These are phyloP conservation scores for Ascochyta rabiei DNA, from an alignment of 2,329 filamentous ascomycete species.

Conservation along the genomic window DNA sequence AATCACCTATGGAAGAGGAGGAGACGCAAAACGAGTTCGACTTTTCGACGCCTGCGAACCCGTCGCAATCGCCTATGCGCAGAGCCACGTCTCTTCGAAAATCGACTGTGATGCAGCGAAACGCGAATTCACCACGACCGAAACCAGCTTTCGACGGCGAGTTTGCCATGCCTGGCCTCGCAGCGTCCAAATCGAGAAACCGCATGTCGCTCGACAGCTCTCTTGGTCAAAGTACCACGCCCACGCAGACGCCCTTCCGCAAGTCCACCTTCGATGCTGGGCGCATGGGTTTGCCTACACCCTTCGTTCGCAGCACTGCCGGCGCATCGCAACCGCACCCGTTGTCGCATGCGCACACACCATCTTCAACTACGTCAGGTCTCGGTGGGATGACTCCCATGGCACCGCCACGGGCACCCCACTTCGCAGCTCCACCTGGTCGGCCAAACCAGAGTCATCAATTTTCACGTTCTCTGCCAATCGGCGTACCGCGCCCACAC, in stretches of 20 bases:
- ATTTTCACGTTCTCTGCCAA: constrained; percentile 78
- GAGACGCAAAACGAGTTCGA: constrained; percentile 38
- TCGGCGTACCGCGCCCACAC: constrained; percentile 64
- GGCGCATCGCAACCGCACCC: constrained; percentile 66
- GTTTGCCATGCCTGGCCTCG: constrained; percentile 59
- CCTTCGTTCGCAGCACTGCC: constrained; percentile 29
- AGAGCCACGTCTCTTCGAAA: constrained; percentile 76
- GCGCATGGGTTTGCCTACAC: constrained; percentile 33
- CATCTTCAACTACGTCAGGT: constrained; percentile 83
- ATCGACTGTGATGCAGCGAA: constrained; percentile 86
- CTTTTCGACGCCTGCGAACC: constrained; percentile 46
- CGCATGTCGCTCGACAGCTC: constrained; percentile 82
- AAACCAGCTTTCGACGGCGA: constrained; percentile 54
- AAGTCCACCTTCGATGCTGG: constrained; percentile 38
- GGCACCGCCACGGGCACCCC: constrained; percentile 50
- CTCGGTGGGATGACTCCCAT: constrained; percentile 63
- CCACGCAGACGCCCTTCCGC: constrained; percentile 67
- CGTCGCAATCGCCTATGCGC: constrained; percentile 40
- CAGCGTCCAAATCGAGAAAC: constrained; percentile 65
- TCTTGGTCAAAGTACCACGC: constrained; percentile 67
- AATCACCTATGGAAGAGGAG: constrained; percentile 28
- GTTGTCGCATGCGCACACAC: constrained; percentile 82
- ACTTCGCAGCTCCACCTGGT: constrained; percentile 27
- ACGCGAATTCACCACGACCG: constrained; percentile 51
- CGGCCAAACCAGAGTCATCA: constrained; percentile 27